A percentile compares a stretch with the other conserved stretches of the same genome.
phyloP scores from a whole-genome alignment of 352 stramenopile species.

The Globisporangium recalcitrans region DNA sequence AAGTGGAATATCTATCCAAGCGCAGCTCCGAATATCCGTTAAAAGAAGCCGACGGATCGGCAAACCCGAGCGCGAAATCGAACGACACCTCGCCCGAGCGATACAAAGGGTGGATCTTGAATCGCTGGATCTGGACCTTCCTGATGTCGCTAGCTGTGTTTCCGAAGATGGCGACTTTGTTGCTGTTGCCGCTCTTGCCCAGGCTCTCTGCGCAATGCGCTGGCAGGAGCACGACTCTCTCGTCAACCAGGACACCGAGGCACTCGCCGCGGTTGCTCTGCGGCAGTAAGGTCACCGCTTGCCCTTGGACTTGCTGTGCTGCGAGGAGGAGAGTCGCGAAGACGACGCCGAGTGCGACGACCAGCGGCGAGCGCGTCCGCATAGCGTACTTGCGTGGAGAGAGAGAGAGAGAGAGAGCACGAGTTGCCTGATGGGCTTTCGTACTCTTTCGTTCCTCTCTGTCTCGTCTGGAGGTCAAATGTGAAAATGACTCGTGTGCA shows the following conservation, averaged over 20 bases:
- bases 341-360: neutral
- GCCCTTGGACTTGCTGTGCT: neutral
- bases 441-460: too few relatives aligned
- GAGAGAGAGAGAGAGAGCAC: too few relatives aligned
- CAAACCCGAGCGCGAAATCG: neutral
- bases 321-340: neutral
- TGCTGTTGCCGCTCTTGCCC: neutral
- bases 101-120: neutral
- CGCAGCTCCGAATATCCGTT: too few relatives aligned
- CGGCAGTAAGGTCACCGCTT: neutral
- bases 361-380: neutral
- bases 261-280: neutral
- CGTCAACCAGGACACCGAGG: neutral
- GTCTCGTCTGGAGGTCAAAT: too few relatives aligned
- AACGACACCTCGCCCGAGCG: neutral
- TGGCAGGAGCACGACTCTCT: neutral
- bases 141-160: too few relatives aligned
- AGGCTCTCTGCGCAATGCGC: neutral
- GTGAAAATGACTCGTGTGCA: too few relatives aligned
- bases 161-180: neutral
- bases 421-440: too few relatives aligned
- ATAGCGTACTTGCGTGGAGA: neutral
- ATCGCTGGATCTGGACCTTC: neutral
- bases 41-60: too few relatives aligned
- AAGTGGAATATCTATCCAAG: too few relatives aligned